Conservation (phyloP, 2,329 filamentous ascomycete genomes). For the Fragosphaeria purpurea region DNA sequence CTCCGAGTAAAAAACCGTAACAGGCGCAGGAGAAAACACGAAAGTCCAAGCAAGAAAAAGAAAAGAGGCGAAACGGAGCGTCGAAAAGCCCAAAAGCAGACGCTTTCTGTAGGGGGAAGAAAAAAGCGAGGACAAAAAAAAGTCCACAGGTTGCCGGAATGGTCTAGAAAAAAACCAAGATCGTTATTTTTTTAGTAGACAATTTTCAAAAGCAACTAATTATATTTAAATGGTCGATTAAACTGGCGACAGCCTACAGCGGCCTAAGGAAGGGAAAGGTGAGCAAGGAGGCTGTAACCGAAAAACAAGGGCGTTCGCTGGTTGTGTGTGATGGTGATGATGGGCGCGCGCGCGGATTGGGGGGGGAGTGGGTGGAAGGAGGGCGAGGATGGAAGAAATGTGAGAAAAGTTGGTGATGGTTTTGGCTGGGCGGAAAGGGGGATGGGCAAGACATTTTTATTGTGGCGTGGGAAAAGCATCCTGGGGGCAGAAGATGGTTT, state of each 20-base stretch:
- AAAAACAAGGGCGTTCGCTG: background rate
- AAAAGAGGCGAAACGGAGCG: background rate
- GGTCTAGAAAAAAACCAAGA: no score
- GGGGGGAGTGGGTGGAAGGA: constrained; percentile 1
- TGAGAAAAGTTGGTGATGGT: constrained; percentile 9
- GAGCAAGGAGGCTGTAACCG: background rate
- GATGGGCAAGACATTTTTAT: constrained; percentile 9
- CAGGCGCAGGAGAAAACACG: no score
- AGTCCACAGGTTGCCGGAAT: background rate
- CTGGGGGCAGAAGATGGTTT: constrained; percentile 11
- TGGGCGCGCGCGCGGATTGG: background rate
- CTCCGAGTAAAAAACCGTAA: no score
- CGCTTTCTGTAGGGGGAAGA: background rate
- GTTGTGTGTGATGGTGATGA: constrained; percentile 11
- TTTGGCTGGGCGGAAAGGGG: constrained; percentile 10
- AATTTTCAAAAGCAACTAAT: no score
- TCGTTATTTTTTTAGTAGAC: no score
- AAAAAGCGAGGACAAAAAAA: background rate
- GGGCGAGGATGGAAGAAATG: constrained; percentile 2
- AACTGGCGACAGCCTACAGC: background rate
- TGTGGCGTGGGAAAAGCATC: constrained; percentile 15
- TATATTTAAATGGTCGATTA: no score
- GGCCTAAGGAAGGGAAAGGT: background rate
- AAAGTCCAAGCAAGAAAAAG: background rate
- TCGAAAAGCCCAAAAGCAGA: background rate